These are phyloP conservation scores for Calocera viscosa DNA, from an alignment of 768 basidiomycete genomes.

Conservation along the genomic window DNA sequence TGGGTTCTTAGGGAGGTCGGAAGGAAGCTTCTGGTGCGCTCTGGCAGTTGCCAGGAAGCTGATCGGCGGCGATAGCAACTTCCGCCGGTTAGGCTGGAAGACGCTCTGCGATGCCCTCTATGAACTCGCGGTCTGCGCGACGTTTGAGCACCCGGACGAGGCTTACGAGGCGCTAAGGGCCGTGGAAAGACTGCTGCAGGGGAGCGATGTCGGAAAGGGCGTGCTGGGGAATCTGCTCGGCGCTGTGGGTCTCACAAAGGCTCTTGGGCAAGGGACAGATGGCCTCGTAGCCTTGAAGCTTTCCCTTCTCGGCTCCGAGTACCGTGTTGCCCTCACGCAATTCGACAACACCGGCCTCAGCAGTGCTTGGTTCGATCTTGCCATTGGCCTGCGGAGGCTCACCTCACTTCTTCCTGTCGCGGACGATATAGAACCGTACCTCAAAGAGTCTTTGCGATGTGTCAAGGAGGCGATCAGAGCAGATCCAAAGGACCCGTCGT, in stretches of 20 bases:
- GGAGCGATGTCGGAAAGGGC: neutral
- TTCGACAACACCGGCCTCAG: slow-evolving; percentile 39
- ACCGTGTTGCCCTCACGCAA: slow-evolving; percentile 45
- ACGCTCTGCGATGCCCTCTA: slow-evolving; percentile 61
- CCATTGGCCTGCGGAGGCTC: slow-evolving; percentile 46
- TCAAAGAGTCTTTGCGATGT: slow-evolving; percentile 38
- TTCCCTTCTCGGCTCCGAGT: slow-evolving; percentile 48
- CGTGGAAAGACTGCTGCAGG: slow-evolving; percentile 19
- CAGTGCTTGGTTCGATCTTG: slow-evolving; percentile 65
- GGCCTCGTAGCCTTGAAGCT: slow-evolving; percentile 36
- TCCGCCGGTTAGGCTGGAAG: slow-evolving; percentile 74
- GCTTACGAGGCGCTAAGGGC: slow-evolving; percentile 17
- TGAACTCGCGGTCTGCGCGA: slow-evolving; percentile 43
- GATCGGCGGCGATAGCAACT: slow-evolving; percentile 45
- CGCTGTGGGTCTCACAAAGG: neutral
- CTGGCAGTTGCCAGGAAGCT: slow-evolving; percentile 39
- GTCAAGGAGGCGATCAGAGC: slow-evolving; percentile 61
- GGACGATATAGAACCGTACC: slow-evolving; percentile 27
- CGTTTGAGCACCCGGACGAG: slow-evolving; percentile 34
- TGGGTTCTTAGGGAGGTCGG: slow-evolving; percentile 66
- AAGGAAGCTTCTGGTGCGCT: slow-evolving; percentile 55
- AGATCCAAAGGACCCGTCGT: slow-evolving; percentile 55
- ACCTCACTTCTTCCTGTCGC: slow-evolving; percentile 25
- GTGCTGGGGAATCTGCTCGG: neutral
- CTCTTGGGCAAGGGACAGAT: neutral